These are phyloP conservation scores for Allantophomopsis lycopodina DNA, from an alignment of 2,329 filamentous ascomycete genomes.

Conservation along the genomic window DNA sequence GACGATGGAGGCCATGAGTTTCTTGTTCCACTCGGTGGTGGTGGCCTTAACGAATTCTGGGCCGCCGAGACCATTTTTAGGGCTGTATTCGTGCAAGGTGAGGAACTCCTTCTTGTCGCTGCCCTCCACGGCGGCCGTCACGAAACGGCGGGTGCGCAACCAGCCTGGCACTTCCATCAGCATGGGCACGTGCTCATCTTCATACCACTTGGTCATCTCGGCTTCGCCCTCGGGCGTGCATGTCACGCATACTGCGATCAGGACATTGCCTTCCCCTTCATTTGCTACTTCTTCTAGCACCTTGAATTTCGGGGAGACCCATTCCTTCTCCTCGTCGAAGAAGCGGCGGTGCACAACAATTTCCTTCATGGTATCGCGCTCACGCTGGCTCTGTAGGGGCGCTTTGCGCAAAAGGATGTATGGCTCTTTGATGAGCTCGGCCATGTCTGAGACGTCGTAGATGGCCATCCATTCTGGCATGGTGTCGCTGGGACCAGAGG, in stretches of 20 bases:
- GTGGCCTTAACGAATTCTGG: conserved; percentile 49
- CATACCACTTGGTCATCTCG: conserved; percentile 55
- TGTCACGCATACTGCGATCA: conserved; percentile 47
- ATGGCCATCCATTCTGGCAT: conserved; percentile 62
- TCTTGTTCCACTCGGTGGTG: conserved; percentile 44
- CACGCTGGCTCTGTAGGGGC: conserved; percentile 39
- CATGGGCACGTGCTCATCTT: conserved; percentile 61
- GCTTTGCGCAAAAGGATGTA: conserved; percentile 53
- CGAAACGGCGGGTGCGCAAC: conserved; percentile 59
- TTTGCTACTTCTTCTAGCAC: conserved; percentile 45
- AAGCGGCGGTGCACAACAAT: conserved; percentile 58
- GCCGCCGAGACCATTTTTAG: conserved; percentile 51
- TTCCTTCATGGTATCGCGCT: conserved; percentile 46
- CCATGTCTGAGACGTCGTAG: conserved; percentile 71
- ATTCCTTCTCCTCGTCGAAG: conserved; percentile 49
- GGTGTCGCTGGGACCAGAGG: conserved; percentile 19
- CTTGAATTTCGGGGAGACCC: conserved; percentile 39
- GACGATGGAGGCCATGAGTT: conserved; percentile 45
- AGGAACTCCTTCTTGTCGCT: conserved; percentile 43
- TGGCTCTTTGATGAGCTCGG: conserved; percentile 51
- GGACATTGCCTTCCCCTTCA: conserved; percentile 42
- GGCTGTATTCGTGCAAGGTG: conserved; percentile 59
- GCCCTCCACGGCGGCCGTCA: conserved; percentile 49
- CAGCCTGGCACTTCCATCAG: conserved; percentile 66
- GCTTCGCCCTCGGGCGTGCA: conserved; percentile 38